phyloP scores from a whole-genome alignment of 768 basidiomycete genomes.

The Tubosaeta sp. region DNA sequence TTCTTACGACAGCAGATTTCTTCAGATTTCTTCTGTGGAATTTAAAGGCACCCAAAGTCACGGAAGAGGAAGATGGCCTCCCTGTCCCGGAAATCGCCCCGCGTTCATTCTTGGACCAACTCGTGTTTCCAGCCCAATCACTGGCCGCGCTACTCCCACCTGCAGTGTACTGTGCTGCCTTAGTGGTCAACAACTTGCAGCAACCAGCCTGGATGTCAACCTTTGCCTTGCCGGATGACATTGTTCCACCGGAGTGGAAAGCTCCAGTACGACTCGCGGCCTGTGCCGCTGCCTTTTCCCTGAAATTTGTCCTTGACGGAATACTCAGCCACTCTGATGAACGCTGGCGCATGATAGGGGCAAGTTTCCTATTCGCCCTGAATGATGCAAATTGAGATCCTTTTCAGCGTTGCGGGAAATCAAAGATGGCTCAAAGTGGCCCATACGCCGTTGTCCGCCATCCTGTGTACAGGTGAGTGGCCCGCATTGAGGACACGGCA shows the following conservation, averaged over 20 bases:
- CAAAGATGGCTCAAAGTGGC: conserved; percentile 26
- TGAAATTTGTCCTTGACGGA: conserved; percentile 10
- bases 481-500: not conserved
- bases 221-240: conserved; percentile 23
- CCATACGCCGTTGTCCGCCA: conserved; percentile 37
- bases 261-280: conserved; percentile 23
- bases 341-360: conserved; percentile 33
- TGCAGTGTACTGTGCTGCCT: conserved; percentile 22
- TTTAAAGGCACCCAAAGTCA: not conserved
- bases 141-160: conserved; percentile 23
- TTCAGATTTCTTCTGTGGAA: conserved; percentile 19
- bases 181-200: conserved; percentile 28
- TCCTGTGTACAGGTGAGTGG: conserved; percentile 32
- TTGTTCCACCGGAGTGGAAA: conserved; percentile 22
- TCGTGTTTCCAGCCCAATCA: conserved; percentile 28
- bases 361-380: not conserved
- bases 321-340: conserved; percentile 21
- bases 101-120: conserved; percentile 21
- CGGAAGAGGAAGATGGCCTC: conserved; percentile 13
- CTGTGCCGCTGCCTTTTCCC: conserved; percentile 22
- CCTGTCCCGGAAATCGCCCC: conserved; percentile 13
- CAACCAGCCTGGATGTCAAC: conserved; percentile 35
- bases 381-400: not conserved
- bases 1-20: conserved; percentile 23
- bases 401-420: conserved; percentile 29